Percentiles rank a stretch among this genome's conserved stretches.
Conservation (phyloP, 2,329 filamentous ascomycete species). For the Fusarium sp. region DNA sequence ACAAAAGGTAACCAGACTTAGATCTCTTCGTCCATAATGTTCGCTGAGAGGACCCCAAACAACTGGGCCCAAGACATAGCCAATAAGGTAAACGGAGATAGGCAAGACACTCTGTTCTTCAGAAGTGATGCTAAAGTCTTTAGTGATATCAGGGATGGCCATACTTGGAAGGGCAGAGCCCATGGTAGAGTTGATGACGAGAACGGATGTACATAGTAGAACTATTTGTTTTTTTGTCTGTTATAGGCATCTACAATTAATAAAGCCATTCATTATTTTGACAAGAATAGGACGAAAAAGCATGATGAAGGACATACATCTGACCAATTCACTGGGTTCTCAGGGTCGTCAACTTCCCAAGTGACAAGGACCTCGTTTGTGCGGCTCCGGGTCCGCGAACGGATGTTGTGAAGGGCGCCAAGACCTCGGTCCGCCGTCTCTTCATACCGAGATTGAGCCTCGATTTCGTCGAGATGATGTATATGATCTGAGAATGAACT, state of each 20-base stretch:
- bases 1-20: constrained; percentile 56
- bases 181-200: constrained; percentile 74
- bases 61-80: constrained; percentile 68
- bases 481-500: constrained; percentile 38
- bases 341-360: constrained; percentile 58
- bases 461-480: constrained; percentile 47
- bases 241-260: background rate
- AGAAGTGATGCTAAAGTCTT: constrained; percentile 64
- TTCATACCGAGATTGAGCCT: constrained; percentile 52
- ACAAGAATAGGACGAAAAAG: background rate
- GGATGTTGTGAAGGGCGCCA: constrained; percentile 46
- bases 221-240: constrained; percentile 64
- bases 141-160: constrained; percentile 64
- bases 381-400: constrained; percentile 45
- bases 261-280: background rate
- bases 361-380: constrained; percentile 50
- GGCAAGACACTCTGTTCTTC: constrained; percentile 59
- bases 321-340: constrained; percentile 64
- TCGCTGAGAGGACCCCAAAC: constrained; percentile 73
- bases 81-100: constrained; percentile 70
- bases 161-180: constrained; percentile 71
- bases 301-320: constrained; percentile 39
- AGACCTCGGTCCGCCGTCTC: constrained; percentile 51
- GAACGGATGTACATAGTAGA: constrained; percentile 62
- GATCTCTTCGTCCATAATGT: constrained; percentile 64